Percentiles rank a stretch among this genome's conserved stretches.
Evolutionary conservation across 2,329 filamentous ascomycete genomes (phyloP).

Genomic region (Aureobasidium zeae): DNA sequence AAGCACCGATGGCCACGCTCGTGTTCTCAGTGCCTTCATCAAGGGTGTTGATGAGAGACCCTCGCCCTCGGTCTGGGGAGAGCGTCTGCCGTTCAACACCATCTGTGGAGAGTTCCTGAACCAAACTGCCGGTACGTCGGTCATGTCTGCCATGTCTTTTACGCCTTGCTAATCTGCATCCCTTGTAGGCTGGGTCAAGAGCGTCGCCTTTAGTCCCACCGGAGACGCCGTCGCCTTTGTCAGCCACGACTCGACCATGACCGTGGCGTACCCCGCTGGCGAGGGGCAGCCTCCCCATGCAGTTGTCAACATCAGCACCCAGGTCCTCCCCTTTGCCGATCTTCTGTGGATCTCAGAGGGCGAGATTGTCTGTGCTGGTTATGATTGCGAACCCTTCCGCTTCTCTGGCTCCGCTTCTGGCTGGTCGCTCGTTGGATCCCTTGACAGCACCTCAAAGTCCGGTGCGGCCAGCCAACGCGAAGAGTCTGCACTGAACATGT

Average conservation of each 20-base stretch:
- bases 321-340: conserved; percentile 84
- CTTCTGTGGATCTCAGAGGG: conserved; percentile 85
- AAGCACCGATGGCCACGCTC: conserved; percentile 92
- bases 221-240: conserved; percentile 91
- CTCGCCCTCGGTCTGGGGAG: conserved; percentile 83
- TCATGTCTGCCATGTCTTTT: neutral
- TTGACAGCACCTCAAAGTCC: conserved; percentile 46
- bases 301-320: conserved; percentile 82
- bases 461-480: conserved; percentile 52
- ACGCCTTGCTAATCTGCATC: neutral
- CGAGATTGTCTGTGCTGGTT: conserved; percentile 91
- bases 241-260: conserved; percentile 92
- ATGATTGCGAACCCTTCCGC: conserved; percentile 80
- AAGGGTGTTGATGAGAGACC: conserved; percentile 86
- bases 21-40: conserved; percentile 92
- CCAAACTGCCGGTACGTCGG: conserved; percentile 56
- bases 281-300: conserved; percentile 85
- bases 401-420: conserved; percentile 69
- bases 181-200: conserved; percentile 73
- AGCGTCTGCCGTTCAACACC: conserved; percentile 93
- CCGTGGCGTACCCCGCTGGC: conserved; percentile 85
- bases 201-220: conserved; percentile 83
- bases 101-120: conserved; percentile 96
- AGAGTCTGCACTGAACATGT: conserved; percentile 95
- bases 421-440: conserved; percentile 73